Conservation (phyloP, 106 monocot species). For the Dactylorhiza incarnata region DNA sequence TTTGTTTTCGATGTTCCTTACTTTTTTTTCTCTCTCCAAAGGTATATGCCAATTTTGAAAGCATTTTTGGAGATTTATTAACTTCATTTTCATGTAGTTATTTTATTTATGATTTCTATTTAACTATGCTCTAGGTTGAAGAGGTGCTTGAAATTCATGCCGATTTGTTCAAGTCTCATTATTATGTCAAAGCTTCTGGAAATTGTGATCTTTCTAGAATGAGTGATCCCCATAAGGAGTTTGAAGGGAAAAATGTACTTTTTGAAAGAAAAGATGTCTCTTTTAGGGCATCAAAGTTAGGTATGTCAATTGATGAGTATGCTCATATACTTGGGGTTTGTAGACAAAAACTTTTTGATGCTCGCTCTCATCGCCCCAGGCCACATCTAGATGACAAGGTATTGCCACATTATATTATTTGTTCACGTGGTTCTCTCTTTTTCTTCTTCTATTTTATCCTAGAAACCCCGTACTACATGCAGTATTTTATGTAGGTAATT, state of each 20-base stretch:
- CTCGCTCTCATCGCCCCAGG: conserved; percentile 45
- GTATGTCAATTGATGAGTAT: conserved; percentile 67
- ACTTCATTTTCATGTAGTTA: not conserved
- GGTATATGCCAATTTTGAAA: not conserved
- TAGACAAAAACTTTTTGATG: conserved; percentile 50
- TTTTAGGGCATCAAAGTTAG: conserved; percentile 48
- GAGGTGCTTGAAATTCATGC: conserved; percentile 53
- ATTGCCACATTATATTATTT: not conserved
- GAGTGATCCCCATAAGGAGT: conserved; percentile 95
- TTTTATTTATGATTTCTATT: not conserved
- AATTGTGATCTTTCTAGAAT: conserved; percentile 91
- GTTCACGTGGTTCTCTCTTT: not conserved
- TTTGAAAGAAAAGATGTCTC: conserved; percentile 55
- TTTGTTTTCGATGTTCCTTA: not conserved
- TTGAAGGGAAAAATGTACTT: conserved; percentile 71
- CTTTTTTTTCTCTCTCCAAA: not conserved
- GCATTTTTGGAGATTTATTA: not conserved
- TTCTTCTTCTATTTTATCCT: not conserved
- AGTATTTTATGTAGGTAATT: conserved; percentile 53
- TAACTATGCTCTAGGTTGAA: conserved; percentile 49
- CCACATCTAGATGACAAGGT: conserved; percentile 99
- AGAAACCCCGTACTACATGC: not conserved
- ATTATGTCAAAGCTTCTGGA: conserved; percentile 81
- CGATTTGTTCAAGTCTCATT: conserved; percentile 78
- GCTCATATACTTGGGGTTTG: conserved; percentile 45